Evolutionary conservation across 345 rosid species (phyloP), one percentile per base, ranked within the genome.

Genomic region (Populus simonii): DNA sequence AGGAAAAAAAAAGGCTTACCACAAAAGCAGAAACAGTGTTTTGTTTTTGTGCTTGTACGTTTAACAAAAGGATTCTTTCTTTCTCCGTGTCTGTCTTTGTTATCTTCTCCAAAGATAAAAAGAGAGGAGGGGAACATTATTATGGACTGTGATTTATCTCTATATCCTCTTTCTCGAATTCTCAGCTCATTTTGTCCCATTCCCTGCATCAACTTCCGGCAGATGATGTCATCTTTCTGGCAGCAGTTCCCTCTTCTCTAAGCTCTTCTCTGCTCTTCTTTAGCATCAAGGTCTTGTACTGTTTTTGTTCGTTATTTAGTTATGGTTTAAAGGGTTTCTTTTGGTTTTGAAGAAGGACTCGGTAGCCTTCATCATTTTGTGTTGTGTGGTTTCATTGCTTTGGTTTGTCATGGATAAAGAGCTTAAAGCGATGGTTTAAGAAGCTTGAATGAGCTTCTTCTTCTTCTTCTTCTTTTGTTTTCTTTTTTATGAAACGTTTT

Each of bases 71-170:
- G 27, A n/a, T 13, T 8, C n/a, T 10, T 5, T 62, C 31, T 10
- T 7, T 66, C 36, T 45, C 7, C 6, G 17, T 25, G 61, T 20
- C 25, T 59, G 63, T 35, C 79, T 53, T 79, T 66, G 85, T 78
- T 68, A 67, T 72, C 84, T 81, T 79, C 87, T 74, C 83, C 87
- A 49, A 53, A 45, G 66, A 81, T 78, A 86, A 71, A 76, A 38
- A 49, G 74, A 38, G 66, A 70, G 35, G 74, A 68, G 76, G 49
- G 27, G 33, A 35, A 0, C n/a, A 23, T 20, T 22, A n/a, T 38
- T 55, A 89, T 89, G 92, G 92, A 80, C 71, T 78, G 66, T 74
- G 70, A 79, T 78, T 79, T 62, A 39, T 84, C 69, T 76, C 66
- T 27, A 4, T 7, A 66, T 74, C 25, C 73, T 36, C 57, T 66